These are phyloP conservation scores for Dinochytrium kinnereticum DNA, from an alignment of 371 early-diverging fungal species.

Conservation along the genomic window DNA sequence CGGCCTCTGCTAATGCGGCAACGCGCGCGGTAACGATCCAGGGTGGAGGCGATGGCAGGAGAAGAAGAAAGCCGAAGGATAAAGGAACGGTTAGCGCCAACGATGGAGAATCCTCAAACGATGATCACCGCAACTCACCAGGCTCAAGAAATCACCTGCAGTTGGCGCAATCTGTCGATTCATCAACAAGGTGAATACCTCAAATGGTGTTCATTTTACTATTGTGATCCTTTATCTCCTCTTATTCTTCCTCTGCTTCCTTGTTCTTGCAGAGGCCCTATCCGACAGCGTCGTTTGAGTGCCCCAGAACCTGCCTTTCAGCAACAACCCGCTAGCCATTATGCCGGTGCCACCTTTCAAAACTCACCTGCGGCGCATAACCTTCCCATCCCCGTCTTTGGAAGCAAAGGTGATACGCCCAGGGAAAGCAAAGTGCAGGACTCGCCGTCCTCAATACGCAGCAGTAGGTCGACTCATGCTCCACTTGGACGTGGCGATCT, in stretches of 20 bases:
- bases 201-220: too few relatives aligned
- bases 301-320: constrained; percentile 6
- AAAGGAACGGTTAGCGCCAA: neutral
- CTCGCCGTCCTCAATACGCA: neutral
- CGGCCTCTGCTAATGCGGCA: neutral
- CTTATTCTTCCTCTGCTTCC: neutral
- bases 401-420: constrained; percentile 5
- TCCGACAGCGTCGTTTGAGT: neutral
- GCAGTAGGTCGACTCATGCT: neutral
- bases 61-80: neutral
- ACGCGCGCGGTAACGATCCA: neutral
- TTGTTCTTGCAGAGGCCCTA: neutral
- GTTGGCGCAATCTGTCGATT: neutral
- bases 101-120: neutral
- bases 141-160: neutral
- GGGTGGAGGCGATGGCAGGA: neutral
- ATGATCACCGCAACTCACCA: neutral
- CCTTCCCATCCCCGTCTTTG: constrained; percentile 76
- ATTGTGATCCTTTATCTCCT: neutral
- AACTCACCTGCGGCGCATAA: constrained; percentile 78
- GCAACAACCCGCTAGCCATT: constrained; percentile 32
- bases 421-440: constrained; percentile 34
- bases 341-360: constrained; percentile 81
- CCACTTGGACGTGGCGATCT: neutral
- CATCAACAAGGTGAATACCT: neutral